A percentile compares a stretch with the other conserved stretches of the same genome.
Evolutionary conservation across 2,329 filamentous ascomycete species (phyloP).

Genomic region (Talaromyces sp.): DNA sequence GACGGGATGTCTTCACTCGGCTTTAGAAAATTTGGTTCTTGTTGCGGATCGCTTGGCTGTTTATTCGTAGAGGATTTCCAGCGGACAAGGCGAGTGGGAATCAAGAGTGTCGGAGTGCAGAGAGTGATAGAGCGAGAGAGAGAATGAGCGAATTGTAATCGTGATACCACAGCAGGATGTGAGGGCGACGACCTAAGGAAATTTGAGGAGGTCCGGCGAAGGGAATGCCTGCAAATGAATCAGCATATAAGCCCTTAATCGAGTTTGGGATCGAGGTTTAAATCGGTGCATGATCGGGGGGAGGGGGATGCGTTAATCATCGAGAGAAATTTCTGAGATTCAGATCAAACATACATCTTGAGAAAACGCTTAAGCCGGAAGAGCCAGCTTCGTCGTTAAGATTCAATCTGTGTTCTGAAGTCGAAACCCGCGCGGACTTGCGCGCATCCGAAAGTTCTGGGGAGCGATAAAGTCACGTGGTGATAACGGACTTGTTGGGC

Average conservation of each 20-base stretch:
- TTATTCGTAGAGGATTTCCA: constrained; percentile 17
- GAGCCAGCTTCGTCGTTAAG: background rate
- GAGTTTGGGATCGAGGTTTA: background rate
- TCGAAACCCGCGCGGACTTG: background rate
- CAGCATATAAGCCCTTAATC: constrained; percentile 2
- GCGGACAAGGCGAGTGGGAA: constrained; percentile 13
- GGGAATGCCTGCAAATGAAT: constrained; percentile 52
- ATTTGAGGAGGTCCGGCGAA: constrained; percentile 61
- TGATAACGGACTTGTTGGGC: background rate
- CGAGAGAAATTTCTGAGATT: background rate
- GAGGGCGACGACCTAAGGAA: constrained; percentile 50
- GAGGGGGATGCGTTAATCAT: too few species aligned
- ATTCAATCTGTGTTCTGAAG: background rate
- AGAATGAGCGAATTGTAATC: constrained; percentile 32
- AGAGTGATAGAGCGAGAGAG: constrained; percentile 15
- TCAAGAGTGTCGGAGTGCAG: constrained; percentile 33
- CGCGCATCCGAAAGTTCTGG: constrained; percentile 7
- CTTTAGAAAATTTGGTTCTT: too few species aligned
- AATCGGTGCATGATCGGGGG: background rate
- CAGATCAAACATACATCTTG: background rate
- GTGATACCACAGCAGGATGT: constrained; percentile 37
- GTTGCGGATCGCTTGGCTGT: background rate
- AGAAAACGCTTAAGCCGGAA: background rate
- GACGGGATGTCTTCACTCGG: too few species aligned
- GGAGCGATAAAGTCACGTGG: constrained; percentile 7